Base-by-base conservation (phyloP, 2,329 filamentous ascomycete genomes). In the Monilinia aucupariae region DNA sequence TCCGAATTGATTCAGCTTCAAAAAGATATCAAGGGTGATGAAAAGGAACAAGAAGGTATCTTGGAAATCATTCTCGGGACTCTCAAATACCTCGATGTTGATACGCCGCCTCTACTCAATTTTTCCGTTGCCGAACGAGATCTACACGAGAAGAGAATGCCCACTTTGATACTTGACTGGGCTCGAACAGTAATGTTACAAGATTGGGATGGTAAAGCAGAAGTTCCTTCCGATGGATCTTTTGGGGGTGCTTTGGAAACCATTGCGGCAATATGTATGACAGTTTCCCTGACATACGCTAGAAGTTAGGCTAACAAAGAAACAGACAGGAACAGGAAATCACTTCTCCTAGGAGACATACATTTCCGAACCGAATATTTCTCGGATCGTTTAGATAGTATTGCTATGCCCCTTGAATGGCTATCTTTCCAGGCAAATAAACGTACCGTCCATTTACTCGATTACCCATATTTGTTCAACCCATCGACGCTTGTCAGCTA, bases 381-480 rank as follows among this genome's bases (percentile, higher is more conserved):
- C 50, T 84, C 89, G 0, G 89, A 93, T 63, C 84, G 87, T 20
- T 78, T 96, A 5, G 89, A 96, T 73, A 79, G 85, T 6, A 82
- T 92, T 66, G 84, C 88, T 47, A 87, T 91, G 79, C 89, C 92
- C 0, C 80, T 86, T 50, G 83, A 85, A 55, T 96, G 86, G 89
- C 75, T 87, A 59, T 80, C 82, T 4, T 86, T 85, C 65, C 78
- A 77, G 2, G 78, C 83, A 0, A 86, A 85, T 39, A 84, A 81
- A 64, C 85, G 86, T 68, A 84, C 79, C 34, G 78, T 87, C 27
- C 92, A 97, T 74, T 78, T 97, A 0, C 78, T 97, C 4, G 87
- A 92, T 64, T 91, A 89, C 67, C 85, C 90, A 0, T 96, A 89
- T 71, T 80, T 97, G 0, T 96, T 97, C 70, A 85, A 82, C 25